Evolutionary conservation across 2,329 filamentous ascomycete species (phyloP).

Genomic region (Alternaria viburni): DNA sequence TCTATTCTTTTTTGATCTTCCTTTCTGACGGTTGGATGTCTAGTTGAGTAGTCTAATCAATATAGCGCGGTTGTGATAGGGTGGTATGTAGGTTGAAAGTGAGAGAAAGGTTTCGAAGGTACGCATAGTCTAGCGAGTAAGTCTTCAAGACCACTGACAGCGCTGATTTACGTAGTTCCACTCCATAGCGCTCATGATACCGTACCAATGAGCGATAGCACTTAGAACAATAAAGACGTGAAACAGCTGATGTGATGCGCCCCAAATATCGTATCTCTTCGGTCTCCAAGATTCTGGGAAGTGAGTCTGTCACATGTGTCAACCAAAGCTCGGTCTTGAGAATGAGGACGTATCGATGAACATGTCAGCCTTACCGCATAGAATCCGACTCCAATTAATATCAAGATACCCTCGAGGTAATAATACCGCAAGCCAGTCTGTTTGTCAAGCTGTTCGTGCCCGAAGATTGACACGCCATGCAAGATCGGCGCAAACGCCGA

Average conservation of each 20-base stretch:
- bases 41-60: too few relatives aligned
- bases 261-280: conserved; percentile 84
- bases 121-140: too few relatives aligned
- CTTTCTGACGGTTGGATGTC: too few relatives aligned
- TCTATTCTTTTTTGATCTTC: neutral
- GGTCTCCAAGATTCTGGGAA: conserved; percentile 80
- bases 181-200: conserved; percentile 5
- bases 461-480: conserved; percentile 65
- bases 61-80: too few relatives aligned
- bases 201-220: conserved; percentile 51
- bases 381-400: conserved; percentile 76
- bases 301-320: conserved; percentile 62
- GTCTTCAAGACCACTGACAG: neutral
- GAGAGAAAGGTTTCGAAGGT: too few relatives aligned
- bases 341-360: conserved; percentile 52
- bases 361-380: conserved; percentile 77
- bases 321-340: conserved; percentile 74
- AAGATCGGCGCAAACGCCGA: conserved; percentile 82
- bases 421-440: conserved; percentile 63
- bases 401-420: neutral
- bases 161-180: conserved; percentile 10
- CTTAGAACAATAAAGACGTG: conserved; percentile 86
- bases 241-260: conserved; percentile 88
- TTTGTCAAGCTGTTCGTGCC: conserved; percentile 67
- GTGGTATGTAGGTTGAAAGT: too few relatives aligned